Base-by-base conservation (phyloP, 352 stramenopile genomes). In the Globisporangium cylindrosporum region DNA sequence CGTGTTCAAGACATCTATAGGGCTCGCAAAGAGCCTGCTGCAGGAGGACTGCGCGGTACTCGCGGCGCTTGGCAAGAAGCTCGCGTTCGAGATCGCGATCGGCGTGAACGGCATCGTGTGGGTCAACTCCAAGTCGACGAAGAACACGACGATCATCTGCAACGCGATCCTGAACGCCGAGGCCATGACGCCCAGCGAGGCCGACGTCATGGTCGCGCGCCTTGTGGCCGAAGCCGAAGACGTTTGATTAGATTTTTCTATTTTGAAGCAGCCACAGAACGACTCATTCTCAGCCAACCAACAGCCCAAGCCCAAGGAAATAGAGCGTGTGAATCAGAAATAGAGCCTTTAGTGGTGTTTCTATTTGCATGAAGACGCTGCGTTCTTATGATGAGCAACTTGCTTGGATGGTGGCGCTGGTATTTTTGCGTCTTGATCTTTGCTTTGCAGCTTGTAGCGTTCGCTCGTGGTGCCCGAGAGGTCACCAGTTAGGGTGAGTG, bases 21-120 rank as follows among this genome's bases (percentile, higher is more conserved):
- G 76, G 2, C 74, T 95, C 34, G 89, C 88, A 10, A 93, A 92
- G 69, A 78, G 77, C 38, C 69, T 94, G 60, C 73, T 94, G 27
- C 79, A 81, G 18, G 85, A 94, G 49, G 85, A 93, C 64, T 86
- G 78, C 60, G 65, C 80, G 36, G 91, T 99, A 36, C 77, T 99
- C 57, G 60, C 82, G 24, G 89, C 90, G 25, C 77, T 99, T 24
- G 84, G 84, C 48, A 86, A 82, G 60, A 66, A 75, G 2, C 69
- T 99, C 46, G 68, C 93, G 6, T 99, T 99, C 79, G 97, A 99
- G 77, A 77, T 99, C 65, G 92, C 93, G 58, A 84, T 99, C 46
- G 97, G 97, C 27, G 72, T 97, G 49, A 99, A 99, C 77, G 97
- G 97, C 22, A 76, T 96, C 46, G 84, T 99, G 41, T 99, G 97